These are phyloP conservation scores for Phytophthora cryptogea DNA, from an alignment of 352 stramenopile genomes.

Conservation along the genomic window DNA sequence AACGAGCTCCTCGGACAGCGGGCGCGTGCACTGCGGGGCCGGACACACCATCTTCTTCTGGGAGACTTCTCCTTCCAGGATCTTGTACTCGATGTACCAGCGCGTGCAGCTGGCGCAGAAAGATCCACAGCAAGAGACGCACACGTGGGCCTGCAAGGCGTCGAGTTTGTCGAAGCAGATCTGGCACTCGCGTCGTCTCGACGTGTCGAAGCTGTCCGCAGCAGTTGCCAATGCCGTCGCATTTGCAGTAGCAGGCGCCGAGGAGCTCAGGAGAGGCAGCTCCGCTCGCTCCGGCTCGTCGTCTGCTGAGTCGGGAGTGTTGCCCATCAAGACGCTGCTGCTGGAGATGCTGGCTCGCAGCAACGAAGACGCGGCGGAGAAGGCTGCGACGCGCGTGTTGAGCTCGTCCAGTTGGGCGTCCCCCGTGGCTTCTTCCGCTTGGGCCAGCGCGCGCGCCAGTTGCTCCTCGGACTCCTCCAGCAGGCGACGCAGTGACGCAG, in stretches of 20 bases:
- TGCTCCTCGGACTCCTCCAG: constrained; percentile 36
- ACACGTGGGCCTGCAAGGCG: constrained; percentile 48
- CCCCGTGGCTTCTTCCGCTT: constrained; percentile 23
- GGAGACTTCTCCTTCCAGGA: constrained; percentile 77
- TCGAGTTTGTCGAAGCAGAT: constrained; percentile 79
- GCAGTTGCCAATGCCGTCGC: not conserved
- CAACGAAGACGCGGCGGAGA: constrained; percentile 41
- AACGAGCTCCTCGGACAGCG: constrained; percentile 57
- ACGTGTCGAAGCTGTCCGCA: constrained; percentile 31
- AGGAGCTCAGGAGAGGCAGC: constrained; percentile 16
- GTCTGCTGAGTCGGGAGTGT: constrained; percentile 6
- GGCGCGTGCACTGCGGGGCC: constrained; percentile 52
- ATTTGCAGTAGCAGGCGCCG: constrained; percentile 15
- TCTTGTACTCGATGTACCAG: constrained; percentile 81
- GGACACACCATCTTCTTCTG: constrained; percentile 76
- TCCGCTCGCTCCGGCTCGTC: constrained; percentile 21
- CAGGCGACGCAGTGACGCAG: constrained; percentile 30
- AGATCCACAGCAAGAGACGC: constrained; percentile 40
- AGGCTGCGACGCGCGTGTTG: constrained; percentile 40
- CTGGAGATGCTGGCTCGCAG: constrained; percentile 54
- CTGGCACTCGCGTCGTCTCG: constrained; percentile 52
- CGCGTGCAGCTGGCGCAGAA: constrained; percentile 70
- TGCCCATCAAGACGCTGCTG: constrained; percentile 31
- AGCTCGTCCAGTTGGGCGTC: constrained; percentile 45
- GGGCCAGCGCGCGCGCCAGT: constrained; percentile 21